Conservation (phyloP, 192 early-diverging fungal species). For the Umbelopsis sp. region DNA sequence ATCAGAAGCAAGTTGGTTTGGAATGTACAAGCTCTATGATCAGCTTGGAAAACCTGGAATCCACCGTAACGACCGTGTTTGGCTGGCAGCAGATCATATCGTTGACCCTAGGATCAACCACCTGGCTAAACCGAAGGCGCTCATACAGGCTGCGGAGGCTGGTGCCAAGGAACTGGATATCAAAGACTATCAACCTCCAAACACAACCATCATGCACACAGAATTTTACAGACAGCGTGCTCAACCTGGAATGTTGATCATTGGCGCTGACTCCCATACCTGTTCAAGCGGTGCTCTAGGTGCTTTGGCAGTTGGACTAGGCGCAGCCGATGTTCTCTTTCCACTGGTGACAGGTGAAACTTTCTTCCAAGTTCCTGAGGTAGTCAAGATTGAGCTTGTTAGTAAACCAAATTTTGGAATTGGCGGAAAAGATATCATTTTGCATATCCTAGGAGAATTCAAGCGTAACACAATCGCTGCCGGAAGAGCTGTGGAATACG, state of each 20-base stretch:
- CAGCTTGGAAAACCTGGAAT: slow-evolving; percentile 73
- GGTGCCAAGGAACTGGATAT: slow-evolving; percentile 74
- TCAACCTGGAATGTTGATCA: slow-evolving; percentile 78
- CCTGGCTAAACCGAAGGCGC: slow-evolving; percentile 65
- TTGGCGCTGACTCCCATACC: slow-evolving; percentile 81
- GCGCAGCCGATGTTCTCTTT: slow-evolving; percentile 82
- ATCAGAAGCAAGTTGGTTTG: slow-evolving; percentile 82
- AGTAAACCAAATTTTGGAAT: slow-evolving; percentile 76
- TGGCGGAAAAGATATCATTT: slow-evolving; percentile 81
- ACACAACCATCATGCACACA: slow-evolving; percentile 81
- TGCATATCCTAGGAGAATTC: slow-evolving; percentile 77
- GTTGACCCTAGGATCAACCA: slow-evolving; percentile 77
- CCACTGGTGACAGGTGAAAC: slow-evolving; percentile 84
- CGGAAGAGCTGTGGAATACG: slow-evolving; percentile 80
- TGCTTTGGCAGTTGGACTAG: slow-evolving; percentile 78
- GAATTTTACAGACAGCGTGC: slow-evolving; percentile 86
- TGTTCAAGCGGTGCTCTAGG: slow-evolving; percentile 82
- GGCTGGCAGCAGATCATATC: slow-evolving; percentile 81
- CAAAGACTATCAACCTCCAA: slow-evolving; percentile 74
- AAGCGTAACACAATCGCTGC: slow-evolving; percentile 85
- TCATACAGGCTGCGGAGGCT: slow-evolving; percentile 64
- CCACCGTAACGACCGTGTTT: slow-evolving; percentile 80
- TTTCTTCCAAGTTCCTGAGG: slow-evolving; percentile 83
- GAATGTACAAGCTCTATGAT: slow-evolving; percentile 85
- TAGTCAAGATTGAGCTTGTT: slow-evolving; percentile 75